A percentile compares a stretch with the other conserved stretches of the same genome.
Evolutionary conservation across 108 stramenopile genomes (phyloP).

Genomic region (Pseudonitzschia multistriata): DNA sequence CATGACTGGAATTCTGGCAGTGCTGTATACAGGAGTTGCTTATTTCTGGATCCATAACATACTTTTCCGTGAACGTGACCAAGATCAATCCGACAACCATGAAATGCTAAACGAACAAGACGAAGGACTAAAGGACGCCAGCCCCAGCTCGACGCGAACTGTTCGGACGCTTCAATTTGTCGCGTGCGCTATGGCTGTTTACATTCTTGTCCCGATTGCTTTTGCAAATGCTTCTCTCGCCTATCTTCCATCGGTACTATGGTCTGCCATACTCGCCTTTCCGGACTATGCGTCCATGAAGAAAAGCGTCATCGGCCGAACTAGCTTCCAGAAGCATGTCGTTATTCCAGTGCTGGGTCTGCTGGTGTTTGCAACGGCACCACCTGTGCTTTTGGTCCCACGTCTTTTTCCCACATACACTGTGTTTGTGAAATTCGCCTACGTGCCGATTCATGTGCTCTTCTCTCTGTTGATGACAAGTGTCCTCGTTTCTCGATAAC

Average conservation of each 20-base stretch:
- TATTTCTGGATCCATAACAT: not conserved
- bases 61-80: not conserved
- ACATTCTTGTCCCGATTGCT: constrained; percentile 69
- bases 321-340: not conserved
- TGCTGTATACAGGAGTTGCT: constrained; percentile 5
- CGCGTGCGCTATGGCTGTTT: constrained; percentile 57
- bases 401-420: constrained; percentile 50
- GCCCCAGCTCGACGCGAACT: not conserved
- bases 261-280: constrained; percentile 67
- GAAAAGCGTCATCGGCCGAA: constrained; percentile 4
- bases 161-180: constrained; percentile 50
- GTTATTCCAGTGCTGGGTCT: not conserved
- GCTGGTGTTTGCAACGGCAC: constrained; percentile 42
- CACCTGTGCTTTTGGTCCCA: constrained; percentile 58
- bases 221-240: constrained; percentile 71
- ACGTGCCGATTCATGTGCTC: constrained; percentile 64
- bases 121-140: not conserved
- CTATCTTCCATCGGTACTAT: constrained; percentile 67
- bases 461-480: constrained; percentile 44
- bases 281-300: constrained; percentile 22
- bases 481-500: not conserved
- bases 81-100: not conserved
- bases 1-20: constrained; percentile 8
- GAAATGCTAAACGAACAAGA: not conserved
- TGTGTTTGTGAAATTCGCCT: constrained; percentile 47